A percentile compares a stretch with the other conserved stretches of the same genome.
Evolutionary conservation across 306 rosid species (phyloP).

Genomic region (Acacia crassicarpa): DNA sequence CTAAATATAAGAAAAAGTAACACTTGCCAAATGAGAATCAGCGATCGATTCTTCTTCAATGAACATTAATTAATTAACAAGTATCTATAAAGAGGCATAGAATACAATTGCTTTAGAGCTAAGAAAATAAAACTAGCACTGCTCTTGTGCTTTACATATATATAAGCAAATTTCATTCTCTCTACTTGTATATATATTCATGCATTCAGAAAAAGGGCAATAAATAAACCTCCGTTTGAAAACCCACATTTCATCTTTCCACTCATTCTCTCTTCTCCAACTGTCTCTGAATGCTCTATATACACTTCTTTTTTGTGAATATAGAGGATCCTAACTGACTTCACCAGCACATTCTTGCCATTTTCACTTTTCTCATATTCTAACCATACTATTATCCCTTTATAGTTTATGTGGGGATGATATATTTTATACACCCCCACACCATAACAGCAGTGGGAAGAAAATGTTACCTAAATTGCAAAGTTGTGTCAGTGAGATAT

Average conservation of each 20-base stretch:
- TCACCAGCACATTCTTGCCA: conserved; percentile 32
- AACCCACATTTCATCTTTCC: background rate
- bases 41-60: conserved; percentile 13
- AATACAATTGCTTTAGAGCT: conserved; percentile 32
- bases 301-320: background rate
- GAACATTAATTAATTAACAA: background rate
- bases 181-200: background rate
- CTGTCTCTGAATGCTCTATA: background rate
- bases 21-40: background rate
- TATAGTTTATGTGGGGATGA: conserved; percentile 34
- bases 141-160: conserved; percentile 27
- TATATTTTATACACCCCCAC: conserved; percentile 29
- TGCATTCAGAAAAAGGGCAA: background rate
- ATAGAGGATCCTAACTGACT: background rate
- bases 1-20: background rate
- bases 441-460: conserved; percentile 18
- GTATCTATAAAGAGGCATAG: conserved; percentile 12
- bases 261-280: background rate
- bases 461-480: conserved; percentile 48
- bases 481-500: conserved; percentile 37
- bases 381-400: conserved; percentile 34
- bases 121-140: conserved; percentile 28
- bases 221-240: background rate
- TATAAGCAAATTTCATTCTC: conserved; percentile 13
- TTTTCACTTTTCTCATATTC: conserved; percentile 31